These are phyloP conservation scores for Cardamine occulta DNA, from an alignment of 345 rosid genomes.

Conservation along the genomic window DNA sequence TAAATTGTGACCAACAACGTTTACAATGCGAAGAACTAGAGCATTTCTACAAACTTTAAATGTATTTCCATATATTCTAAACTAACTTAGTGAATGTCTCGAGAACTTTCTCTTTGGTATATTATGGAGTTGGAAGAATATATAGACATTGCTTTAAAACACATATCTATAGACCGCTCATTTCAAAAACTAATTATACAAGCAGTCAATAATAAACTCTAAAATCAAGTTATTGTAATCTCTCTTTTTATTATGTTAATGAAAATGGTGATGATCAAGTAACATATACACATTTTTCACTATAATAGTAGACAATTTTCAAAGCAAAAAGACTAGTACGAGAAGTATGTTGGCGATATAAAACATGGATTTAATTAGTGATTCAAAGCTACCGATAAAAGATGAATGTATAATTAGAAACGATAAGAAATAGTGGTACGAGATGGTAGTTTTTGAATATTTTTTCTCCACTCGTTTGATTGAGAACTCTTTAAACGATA, in stretches of 20 bases:
- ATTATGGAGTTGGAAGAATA: not conserved
- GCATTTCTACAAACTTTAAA: not conserved
- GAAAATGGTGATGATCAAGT: not conserved
- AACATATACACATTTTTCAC: not conserved
- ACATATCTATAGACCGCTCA: not conserved
- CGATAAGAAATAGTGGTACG: too few relatives aligned
- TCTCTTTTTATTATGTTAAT: not conserved
- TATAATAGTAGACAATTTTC: too few relatives aligned
- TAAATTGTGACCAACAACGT: slow-evolving; percentile 36
- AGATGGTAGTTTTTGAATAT: not conserved
- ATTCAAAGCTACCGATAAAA: not conserved
- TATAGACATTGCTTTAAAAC: not conserved
- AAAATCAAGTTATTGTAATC: not conserved
- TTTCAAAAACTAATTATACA: not conserved
- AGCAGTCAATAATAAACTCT: not conserved
- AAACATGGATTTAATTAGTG: not conserved
- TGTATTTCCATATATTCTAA: too few relatives aligned
- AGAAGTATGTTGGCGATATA: not conserved
- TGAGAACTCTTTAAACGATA: not conserved
- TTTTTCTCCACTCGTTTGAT: not conserved
- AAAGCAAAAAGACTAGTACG: not conserved
- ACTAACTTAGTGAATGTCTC: not conserved
- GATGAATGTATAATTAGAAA: not conserved
- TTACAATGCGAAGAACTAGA: slow-evolving; percentile 1
- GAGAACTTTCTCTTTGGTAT: not conserved